These are phyloP conservation scores for Drosera spatulata DNA, from an alignment of 179 eudicot species.

Conservation along the genomic window DNA sequence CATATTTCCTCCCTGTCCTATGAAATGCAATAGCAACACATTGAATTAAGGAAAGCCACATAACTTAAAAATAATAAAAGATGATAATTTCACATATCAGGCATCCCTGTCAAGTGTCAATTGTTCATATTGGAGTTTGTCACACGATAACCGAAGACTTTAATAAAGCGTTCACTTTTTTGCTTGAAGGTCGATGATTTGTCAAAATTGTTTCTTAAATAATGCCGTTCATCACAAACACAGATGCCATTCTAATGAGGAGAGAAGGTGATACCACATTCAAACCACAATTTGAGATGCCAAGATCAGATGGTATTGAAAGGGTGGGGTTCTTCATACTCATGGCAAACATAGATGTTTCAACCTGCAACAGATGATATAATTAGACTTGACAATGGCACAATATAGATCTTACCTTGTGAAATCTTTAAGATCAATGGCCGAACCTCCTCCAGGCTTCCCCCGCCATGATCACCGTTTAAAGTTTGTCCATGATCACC, in stretches of 20 bases:
- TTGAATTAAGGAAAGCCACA: background rate
- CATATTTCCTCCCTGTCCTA: conserved; percentile 70
- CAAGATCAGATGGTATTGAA: conserved; percentile 39
- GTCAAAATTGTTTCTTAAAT: no score
- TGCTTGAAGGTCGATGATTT: no score
- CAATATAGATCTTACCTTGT: no score
- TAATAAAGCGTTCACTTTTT: no score
- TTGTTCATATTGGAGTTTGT: no score
- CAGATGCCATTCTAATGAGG: background rate
- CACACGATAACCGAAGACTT: no score
- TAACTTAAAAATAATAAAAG: background rate
- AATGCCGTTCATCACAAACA: no score
- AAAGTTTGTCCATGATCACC: conserved; percentile 99
- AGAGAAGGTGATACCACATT: conserved; percentile 20
- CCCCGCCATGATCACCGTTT: conserved; percentile 99
- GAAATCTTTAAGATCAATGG: no score
- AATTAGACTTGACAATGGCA: conserved; percentile 1
- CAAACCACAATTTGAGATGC: conserved; percentile 44
- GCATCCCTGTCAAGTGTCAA: no score
- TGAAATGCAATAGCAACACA: background rate
- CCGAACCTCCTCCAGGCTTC: conserved; percentile 82
- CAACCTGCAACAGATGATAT: conserved; percentile 51
- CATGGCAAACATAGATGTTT: conserved; percentile 92
- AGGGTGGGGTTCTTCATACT: conserved; percentile 45
- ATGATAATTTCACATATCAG: no score